These are phyloP conservation scores for Clarkia xantiana DNA, from an alignment of 345 rosid genomes.

Conservation along the genomic window DNA sequence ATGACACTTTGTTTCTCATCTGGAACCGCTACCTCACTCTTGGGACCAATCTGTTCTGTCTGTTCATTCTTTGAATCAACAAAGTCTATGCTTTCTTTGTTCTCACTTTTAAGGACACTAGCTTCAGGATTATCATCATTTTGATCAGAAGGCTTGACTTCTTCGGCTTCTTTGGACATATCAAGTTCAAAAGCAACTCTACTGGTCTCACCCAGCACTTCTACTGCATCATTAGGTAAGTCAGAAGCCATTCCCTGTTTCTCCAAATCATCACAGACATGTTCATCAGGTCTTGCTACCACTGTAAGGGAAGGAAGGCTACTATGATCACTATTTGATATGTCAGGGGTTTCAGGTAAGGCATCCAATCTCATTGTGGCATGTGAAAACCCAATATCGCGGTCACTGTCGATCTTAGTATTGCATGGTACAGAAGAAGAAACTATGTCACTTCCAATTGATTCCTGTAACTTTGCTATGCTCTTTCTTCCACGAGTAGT, in stretches of 20 bases:
- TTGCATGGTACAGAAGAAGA: background rate
- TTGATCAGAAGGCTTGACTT: background rate
- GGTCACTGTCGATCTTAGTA: background rate
- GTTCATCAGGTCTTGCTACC: background rate
- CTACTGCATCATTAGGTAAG: constrained; percentile 10
- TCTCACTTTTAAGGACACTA: background rate
- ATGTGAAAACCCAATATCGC: background rate
- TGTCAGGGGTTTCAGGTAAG: background rate
- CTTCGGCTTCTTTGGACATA: background rate
- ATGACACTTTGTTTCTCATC: constrained; percentile 4
- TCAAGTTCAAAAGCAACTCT: background rate
- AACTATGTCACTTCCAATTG: background rate
- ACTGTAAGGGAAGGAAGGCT: background rate
- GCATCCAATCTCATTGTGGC: background rate
- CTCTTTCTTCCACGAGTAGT: constrained; percentile 2
- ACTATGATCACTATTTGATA: background rate
- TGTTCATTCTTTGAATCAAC: constrained; percentile 10
- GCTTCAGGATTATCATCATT: background rate
- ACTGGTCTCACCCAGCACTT: constrained; percentile 4
- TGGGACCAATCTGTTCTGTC: constrained; percentile 6
- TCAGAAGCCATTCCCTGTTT: constrained; percentile 11
- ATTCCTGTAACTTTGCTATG: background rate
- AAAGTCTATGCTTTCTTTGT: constrained; percentile 5
- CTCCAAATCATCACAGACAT: constrained; percentile 4
- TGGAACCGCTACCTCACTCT: constrained; percentile 7